A percentile compares a stretch with the other conserved stretches of the same genome.
These are phyloP conservation scores for Xylariaceae sp. DNA, from an alignment of 2,329 filamentous ascomycete species.

Conservation along the genomic window DNA sequence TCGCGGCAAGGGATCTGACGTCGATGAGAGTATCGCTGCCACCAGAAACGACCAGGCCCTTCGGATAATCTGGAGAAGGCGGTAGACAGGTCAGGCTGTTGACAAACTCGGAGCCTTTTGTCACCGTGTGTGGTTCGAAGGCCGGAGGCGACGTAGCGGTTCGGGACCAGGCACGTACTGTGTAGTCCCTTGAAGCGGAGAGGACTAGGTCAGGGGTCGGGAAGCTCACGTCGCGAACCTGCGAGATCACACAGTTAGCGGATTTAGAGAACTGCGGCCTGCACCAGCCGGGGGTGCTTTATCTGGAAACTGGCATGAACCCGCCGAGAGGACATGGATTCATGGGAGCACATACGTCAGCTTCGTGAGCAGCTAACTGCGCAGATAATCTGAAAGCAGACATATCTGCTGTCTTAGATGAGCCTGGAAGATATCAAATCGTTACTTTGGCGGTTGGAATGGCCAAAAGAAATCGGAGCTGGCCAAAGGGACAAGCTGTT, in stretches of 20 bases:
- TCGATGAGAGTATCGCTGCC: constrained; percentile 93
- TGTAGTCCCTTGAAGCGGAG: constrained; percentile 87
- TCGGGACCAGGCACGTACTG: constrained; percentile 79
- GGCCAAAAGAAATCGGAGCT: too few species aligned
- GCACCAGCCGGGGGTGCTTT: too few species aligned
- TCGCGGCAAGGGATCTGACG: constrained; percentile 65
- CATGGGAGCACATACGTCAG: constrained; percentile 69
- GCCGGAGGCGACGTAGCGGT: constrained; percentile 58
- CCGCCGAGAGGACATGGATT: too few species aligned
- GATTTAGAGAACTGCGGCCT: not conserved
- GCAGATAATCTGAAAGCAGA: constrained; percentile 89
- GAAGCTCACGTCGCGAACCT: constrained; percentile 86
- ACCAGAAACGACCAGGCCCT: constrained; percentile 80
- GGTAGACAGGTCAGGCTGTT: constrained; percentile 77
- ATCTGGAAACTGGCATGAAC: too few species aligned
- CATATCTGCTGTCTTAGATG: constrained; percentile 43
- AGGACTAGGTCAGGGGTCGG: constrained; percentile 66
- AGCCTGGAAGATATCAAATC: not conserved
- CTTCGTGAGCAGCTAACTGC: constrained; percentile 80
- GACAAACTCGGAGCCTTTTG: constrained; percentile 78
- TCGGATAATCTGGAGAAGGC: constrained; percentile 60
- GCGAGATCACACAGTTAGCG: constrained; percentile 11
- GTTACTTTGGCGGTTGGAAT: too few species aligned
- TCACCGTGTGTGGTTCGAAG: constrained; percentile 74
- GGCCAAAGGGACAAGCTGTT: too few species aligned